Conservation (phyloP, 441 rosid genomes). For the Erodium chrysanthum region DNA sequence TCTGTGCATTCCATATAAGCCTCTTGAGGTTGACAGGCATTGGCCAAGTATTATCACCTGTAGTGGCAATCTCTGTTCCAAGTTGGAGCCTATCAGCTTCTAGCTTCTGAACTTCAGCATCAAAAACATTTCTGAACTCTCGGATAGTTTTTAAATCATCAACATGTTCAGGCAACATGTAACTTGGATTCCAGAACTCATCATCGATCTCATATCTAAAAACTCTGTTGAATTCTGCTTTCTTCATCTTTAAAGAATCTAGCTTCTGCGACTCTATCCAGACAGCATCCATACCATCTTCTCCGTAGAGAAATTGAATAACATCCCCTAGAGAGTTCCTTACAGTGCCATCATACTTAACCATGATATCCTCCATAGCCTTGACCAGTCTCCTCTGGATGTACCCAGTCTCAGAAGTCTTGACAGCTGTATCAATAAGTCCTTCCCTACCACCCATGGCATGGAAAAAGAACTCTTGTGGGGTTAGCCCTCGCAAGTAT, state of each 20-base stretch:
- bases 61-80: slow-evolving; percentile 79
- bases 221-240: slow-evolving; percentile 57
- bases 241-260: slow-evolving; percentile 84
- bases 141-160: slow-evolving; percentile 79
- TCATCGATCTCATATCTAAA: slow-evolving; percentile 77
- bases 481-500: slow-evolving; percentile 92
- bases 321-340: slow-evolving; percentile 96
- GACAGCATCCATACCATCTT: slow-evolving; percentile 98
- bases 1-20: slow-evolving; percentile 91
- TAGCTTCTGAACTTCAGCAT: slow-evolving; percentile 80
- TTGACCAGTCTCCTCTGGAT: slow-evolving; percentile 96
- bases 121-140: slow-evolving; percentile 81
- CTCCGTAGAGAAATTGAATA: slow-evolving; percentile 95
- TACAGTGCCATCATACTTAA: slow-evolving; percentile 95
- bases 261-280: slow-evolving; percentile 93
- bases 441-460: slow-evolving; percentile 99
- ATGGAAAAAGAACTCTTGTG: slow-evolving; percentile 97
- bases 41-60: slow-evolving; percentile 85
- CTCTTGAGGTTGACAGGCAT: slow-evolving; percentile 82
- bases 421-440: slow-evolving; percentile 96
- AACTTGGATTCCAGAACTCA: slow-evolving; percentile 71
- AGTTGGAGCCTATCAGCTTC: slow-evolving; percentile 72
- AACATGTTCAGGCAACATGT: slow-evolving; percentile 60
- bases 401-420: slow-evolving; percentile 97
- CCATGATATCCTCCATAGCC: slow-evolving; percentile 99